phyloP scores from a whole-genome alignment of 1,284 basidiomycete genomes.

The Malassezia arunalokei region DNA sequence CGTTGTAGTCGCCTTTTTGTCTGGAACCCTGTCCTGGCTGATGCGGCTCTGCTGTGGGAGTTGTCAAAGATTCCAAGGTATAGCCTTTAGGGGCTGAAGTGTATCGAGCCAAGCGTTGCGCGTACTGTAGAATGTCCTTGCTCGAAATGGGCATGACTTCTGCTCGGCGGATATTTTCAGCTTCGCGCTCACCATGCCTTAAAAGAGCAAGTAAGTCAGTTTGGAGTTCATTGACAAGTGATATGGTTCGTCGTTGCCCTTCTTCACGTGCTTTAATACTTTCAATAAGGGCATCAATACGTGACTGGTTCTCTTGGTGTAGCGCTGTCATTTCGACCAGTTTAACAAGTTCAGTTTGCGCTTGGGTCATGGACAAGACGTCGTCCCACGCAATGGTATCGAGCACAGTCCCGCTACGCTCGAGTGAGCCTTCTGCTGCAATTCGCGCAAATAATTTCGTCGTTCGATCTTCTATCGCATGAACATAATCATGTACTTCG shows the following conservation, averaged over 20 bases:
- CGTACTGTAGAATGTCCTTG: conserved; percentile 21
- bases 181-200: conserved; percentile 15
- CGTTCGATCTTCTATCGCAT: background rate
- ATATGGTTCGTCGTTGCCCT: conserved; percentile 18
- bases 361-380: background rate
- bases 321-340: conserved; percentile 15
- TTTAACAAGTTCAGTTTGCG: background rate
- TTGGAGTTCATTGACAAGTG: conserved; percentile 19
- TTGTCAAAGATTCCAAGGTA: conserved; percentile 10
- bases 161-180: conserved; percentile 18
- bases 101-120: conserved; percentile 26
- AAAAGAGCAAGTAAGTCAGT: conserved; percentile 22
- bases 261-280: conserved; percentile 18
- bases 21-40: background rate
- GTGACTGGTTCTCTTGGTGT: conserved; percentile 23
- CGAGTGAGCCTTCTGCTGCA: background rate
- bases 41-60: background rate
- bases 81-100: conserved; percentile 32
- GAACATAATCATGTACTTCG: background rate
- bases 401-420: background rate
- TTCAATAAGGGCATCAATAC: conserved; percentile 15
- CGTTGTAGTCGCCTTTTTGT: conserved; percentile 24
- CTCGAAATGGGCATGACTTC: conserved; percentile 19
- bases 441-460: background rate
- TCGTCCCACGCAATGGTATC: background rate